Base-by-base conservation (phyloP, 176 grass and related monocot genomes). In the Carex parvula region DNA sequence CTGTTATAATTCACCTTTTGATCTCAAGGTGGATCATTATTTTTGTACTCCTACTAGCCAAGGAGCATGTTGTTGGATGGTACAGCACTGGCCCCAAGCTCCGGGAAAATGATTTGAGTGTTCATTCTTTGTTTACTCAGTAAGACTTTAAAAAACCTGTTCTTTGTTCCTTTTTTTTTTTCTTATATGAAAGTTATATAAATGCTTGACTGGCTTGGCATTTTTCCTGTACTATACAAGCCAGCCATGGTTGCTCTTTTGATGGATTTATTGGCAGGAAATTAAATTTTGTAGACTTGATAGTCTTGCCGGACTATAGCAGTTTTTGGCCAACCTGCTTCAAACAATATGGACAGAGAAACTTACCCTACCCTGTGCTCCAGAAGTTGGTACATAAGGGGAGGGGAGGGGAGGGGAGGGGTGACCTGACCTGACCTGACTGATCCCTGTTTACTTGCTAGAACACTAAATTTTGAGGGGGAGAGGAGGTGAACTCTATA, bases 61-160 rank as follows among this genome's bases (percentile, higher is more conserved):
- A 93, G 88, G 96, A 98, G 85, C 93, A 98, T 84, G 96, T 99
- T 46, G 96, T 99, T 50, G 96, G 96, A 76, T 99, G 93, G 96
- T 99, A 99, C 81, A 99, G 93, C 86, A 95, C 93, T 24, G 96
- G 96, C 35, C 96, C 96, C 37, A 99, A 99, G 79, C 87, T 99
- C 37, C 89, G 90, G 64, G 96, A 99, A 85, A 99, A 99, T 64
- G 93, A 99, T 86, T 82, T 99, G 75, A 90, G 94, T 86, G 85
- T 99, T 17, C 96, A 99, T 89, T 91, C 96, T 3, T 79, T 99
- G 30, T 99, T 95, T 65, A 92, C 91, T 59, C 89, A 87, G 96
- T 95, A 91, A 84, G 85, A 84, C 86, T 57, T 30, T 86, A 32
- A 35, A 42, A 77, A 29, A 24, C 12, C 10, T 6, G n/a, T 52